Conservation (phyloP, 2,329 filamentous ascomycete genomes). For the Alternaria sp. region DNA sequence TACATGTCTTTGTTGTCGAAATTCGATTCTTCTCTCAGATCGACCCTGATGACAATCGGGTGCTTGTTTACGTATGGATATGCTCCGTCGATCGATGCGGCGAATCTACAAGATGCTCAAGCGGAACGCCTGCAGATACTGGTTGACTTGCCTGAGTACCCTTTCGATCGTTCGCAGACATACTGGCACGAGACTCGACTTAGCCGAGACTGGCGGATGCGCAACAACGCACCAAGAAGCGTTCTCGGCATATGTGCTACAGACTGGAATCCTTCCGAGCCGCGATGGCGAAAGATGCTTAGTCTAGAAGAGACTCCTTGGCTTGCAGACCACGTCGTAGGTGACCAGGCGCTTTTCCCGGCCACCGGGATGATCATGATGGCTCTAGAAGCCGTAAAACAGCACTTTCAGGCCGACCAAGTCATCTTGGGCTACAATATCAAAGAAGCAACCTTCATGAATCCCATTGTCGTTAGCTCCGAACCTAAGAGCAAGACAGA, state of each 20-base stretch:
- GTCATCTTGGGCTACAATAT: background rate
- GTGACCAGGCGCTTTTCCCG: slow-evolving; percentile 26
- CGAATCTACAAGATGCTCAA: background rate
- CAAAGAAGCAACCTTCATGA: background rate
- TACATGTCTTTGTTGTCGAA: background rate
- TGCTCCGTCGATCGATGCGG: background rate
- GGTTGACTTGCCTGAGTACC: slow-evolving; percentile 13
- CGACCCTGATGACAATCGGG: background rate
- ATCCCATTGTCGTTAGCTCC: background rate
- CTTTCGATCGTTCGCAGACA: slow-evolving; percentile 31
- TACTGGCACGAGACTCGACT: slow-evolving; percentile 29
- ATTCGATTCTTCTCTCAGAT: background rate
- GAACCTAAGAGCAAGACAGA: background rate
- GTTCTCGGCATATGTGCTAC: slow-evolving; percentile 14
- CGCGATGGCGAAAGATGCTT: slow-evolving; percentile 55
- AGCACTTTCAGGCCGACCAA: background rate
- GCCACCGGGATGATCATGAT: slow-evolving; percentile 20
- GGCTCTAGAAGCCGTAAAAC: background rate
- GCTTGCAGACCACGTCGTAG: slow-evolving; percentile 28
- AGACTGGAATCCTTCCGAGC: slow-evolving; percentile 34
- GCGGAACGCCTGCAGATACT: background rate
- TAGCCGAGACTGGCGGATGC: slow-evolving; percentile 9
- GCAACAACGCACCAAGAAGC: slow-evolving; percentile 9
- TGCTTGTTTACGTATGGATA: background rate
- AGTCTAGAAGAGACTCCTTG: slow-evolving; percentile 27